Percentiles rank a stretch among this genome's conserved stretches.
These are phyloP conservation scores for Fraxinus cuspidata DNA, from an alignment of 257 asterid genomes.

Conservation along the genomic window DNA sequence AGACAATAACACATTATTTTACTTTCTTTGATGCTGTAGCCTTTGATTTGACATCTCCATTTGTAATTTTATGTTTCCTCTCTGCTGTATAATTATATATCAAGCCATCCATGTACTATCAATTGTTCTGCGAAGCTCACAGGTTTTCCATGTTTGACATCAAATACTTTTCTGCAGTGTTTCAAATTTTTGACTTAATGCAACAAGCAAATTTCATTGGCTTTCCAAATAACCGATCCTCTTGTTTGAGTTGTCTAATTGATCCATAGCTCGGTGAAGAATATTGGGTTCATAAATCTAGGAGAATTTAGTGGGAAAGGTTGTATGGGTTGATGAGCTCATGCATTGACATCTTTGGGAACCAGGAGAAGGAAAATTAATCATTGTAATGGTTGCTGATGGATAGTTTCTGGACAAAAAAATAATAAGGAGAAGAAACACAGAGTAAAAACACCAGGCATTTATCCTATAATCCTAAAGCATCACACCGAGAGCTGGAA, in stretches of 20 bases:
- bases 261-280: background rate
- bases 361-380: too few species aligned
- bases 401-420: background rate
- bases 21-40: background rate
- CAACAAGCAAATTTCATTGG: background rate
- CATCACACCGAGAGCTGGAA: background rate
- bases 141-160: background rate
- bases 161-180: background rate
- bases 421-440: background rate
- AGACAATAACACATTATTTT: background rate
- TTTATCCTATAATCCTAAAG: background rate
- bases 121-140: background rate
- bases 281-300: background rate
- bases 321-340: background rate
- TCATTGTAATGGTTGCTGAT: background rate
- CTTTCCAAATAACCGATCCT: background rate
- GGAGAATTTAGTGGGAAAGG: background rate
- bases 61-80: background rate
- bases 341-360: background rate
- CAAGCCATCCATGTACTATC: background rate
- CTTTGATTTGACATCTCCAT: background rate
- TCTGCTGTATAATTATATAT: background rate
- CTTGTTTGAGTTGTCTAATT: background rate
- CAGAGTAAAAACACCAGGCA: background rate
- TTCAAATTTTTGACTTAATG: background rate